A percentile compares a stretch with the other conserved stretches of the same genome.
Evolutionary conservation across 257 asterid species (phyloP).

Genomic region (Gentiana straminea): DNA sequence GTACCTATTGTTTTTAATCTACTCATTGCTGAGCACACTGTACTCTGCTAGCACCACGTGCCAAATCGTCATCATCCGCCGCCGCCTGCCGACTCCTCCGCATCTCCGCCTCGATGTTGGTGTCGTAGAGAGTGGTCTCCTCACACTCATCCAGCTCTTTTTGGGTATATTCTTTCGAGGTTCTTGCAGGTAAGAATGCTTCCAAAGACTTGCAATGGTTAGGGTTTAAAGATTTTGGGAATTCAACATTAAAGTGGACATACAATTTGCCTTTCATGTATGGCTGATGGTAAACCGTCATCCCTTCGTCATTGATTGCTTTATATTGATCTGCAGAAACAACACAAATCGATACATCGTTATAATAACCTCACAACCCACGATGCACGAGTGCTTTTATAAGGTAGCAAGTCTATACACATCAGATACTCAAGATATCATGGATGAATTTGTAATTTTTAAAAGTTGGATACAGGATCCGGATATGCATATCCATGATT

Average conservation of each 20-base stretch:
- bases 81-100: conserved; percentile 43
- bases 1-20: not conserved
- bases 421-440: too few relatives aligned
- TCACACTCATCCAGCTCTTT: conserved; percentile 48
- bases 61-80: conserved; percentile 47
- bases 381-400: too few relatives aligned
- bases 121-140: conserved; percentile 42
- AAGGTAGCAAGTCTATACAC: too few relatives aligned
- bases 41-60: conserved; percentile 44
- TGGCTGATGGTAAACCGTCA: conserved; percentile 75
- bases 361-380: too few relatives aligned
- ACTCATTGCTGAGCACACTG: conserved; percentile 46
- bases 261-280: conserved; percentile 75
- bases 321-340: conserved; percentile 50
- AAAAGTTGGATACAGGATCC: too few relatives aligned
- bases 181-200: conserved; percentile 34
- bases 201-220: conserved; percentile 51
- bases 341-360: not conserved
- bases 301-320: conserved; percentile 93
- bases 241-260: conserved; percentile 68
- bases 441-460: too few relatives aligned
- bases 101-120: conserved; percentile 44
- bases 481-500: too few relatives aligned
- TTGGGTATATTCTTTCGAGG: conserved; percentile 19
- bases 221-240: conserved; percentile 53